Percentiles rank a stretch among this genome's conserved stretches.
Conservation (phyloP, 106 monocot species). For the Platanthera guangdongensis region DNA sequence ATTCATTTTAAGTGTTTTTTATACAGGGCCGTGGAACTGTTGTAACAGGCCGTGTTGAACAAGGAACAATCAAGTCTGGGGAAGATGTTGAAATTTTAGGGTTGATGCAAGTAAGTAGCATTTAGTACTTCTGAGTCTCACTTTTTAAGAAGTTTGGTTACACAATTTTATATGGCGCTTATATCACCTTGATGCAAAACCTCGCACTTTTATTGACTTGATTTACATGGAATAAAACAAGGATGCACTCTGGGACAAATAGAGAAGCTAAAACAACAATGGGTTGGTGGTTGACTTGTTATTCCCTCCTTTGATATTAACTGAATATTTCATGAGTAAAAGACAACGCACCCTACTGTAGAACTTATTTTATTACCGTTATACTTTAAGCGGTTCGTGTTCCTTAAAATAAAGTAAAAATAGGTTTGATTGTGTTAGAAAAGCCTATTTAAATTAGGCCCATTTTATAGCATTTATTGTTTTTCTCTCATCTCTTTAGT, state of each 20-base stretch:
- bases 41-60: slow-evolving; percentile 62
- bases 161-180: neutral
- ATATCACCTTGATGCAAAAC: neutral
- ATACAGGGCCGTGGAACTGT: slow-evolving; percentile 72
- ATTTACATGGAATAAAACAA: neutral
- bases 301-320: too few relatives aligned
- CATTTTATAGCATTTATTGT: too few relatives aligned
- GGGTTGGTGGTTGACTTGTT: neutral
- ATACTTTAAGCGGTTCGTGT: too few relatives aligned
- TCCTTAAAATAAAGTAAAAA: too few relatives aligned
- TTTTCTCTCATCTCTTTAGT: too few relatives aligned
- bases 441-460: too few relatives aligned
- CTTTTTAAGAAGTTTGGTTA: neutral
- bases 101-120: slow-evolving; percentile 42
- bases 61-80: slow-evolving; percentile 27
- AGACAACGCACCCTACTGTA: too few relatives aligned
- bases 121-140: neutral
- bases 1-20: neutral
- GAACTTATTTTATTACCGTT: too few relatives aligned
- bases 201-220: neutral
- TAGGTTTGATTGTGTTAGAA: too few relatives aligned
- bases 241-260: neutral
- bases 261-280: neutral
- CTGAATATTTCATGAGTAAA: too few relatives aligned
- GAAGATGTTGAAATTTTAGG: slow-evolving; percentile 48